These are phyloP conservation scores for Rhexocercosporidium sp. DNA, from an alignment of 2,329 filamentous ascomycete genomes.

Conservation along the genomic window DNA sequence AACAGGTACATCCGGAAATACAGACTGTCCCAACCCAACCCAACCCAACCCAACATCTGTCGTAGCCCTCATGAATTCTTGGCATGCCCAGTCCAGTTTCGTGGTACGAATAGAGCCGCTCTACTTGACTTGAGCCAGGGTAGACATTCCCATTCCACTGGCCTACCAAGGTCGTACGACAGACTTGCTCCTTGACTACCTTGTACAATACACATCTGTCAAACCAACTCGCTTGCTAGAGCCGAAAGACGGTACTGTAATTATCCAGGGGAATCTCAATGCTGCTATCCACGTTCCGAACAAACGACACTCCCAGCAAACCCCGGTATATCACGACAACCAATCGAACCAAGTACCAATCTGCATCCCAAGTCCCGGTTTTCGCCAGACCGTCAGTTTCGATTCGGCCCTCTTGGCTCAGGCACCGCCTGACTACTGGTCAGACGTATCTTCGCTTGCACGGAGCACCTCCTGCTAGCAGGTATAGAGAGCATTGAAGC, in stretches of 20 bases:
- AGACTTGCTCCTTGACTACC: neutral
- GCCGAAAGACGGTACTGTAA: neutral
- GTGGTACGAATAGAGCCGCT: conserved; percentile 4
- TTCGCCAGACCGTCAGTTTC: conserved; percentile 27
- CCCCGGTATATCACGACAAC: conserved; percentile 5
- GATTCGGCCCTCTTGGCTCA: conserved; percentile 29
- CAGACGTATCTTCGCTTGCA: conserved; percentile 24
- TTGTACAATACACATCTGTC: neutral
- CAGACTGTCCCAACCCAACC: neutral
- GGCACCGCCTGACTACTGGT: conserved; percentile 32
- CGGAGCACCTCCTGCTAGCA: conserved; percentile 8
- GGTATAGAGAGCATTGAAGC: conserved; percentile 12
- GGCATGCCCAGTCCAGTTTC: neutral
- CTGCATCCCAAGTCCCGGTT: conserved; percentile 16
- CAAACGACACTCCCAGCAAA: conserved; percentile 15
- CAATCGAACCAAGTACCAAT: conserved; percentile 14
- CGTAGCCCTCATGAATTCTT: neutral
- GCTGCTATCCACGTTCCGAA: conserved; percentile 22
- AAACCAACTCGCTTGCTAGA: neutral
- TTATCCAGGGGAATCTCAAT: conserved; percentile 25
- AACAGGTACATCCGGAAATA: neutral
- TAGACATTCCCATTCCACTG: neutral
- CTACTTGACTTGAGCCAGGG: neutral
- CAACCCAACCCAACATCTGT: neutral
- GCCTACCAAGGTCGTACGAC: conserved; percentile 1